Base-by-base conservation (phyloP, 1,284 basidiomycete genomes). In the Crocinoboletus sp. region DNA sequence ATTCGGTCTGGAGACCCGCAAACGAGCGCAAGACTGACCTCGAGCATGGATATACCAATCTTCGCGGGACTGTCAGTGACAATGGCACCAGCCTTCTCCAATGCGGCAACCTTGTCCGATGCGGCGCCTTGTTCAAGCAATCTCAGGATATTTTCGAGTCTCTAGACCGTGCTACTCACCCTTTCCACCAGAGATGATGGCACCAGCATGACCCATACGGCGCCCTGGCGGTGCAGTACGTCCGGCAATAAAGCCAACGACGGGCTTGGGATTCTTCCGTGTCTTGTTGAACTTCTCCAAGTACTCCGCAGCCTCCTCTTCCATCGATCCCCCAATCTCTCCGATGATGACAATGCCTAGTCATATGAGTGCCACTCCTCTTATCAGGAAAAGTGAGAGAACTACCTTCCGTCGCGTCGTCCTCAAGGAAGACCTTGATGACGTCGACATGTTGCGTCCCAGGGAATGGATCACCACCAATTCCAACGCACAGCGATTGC, bases 401-500 rank as follows among this genome's bases (percentile, higher is more conserved):
- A 19, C 23, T 49, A 86, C 93, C 94, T 72, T 96, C 82, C 2
- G 94, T 97, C 48, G 84, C 82, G 53, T 89, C 85, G 64, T 99
- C 95, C 25, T 94, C 84, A 48, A 99, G 82, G 74, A 98, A 92
- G 51, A 98, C 82, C 69, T 96, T 99, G 71, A 99, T 77, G 47
- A 94, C 92, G 68, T 99, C 96, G 53, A 97, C 68, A 68, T 94
- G 95, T 68, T 90, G 90, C 32, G 93, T 97, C 48, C 94, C 94
- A 17, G 94, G 94, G 90, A 98, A 99, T 16, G 96, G 96, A 70
- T 99, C 96, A 56, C 96, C 96, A 49, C 96, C 96, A 63, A 99
- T 98, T 49, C 96, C 96, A 58, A 99, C 84, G 59, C 93, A 96
- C 47, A 99, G 76, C 11, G 94, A 93, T 69, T 99, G 96, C 35